Base-by-base conservation (phyloP, 140 eudicot genomes). In the Oenanthe javanica region DNA sequence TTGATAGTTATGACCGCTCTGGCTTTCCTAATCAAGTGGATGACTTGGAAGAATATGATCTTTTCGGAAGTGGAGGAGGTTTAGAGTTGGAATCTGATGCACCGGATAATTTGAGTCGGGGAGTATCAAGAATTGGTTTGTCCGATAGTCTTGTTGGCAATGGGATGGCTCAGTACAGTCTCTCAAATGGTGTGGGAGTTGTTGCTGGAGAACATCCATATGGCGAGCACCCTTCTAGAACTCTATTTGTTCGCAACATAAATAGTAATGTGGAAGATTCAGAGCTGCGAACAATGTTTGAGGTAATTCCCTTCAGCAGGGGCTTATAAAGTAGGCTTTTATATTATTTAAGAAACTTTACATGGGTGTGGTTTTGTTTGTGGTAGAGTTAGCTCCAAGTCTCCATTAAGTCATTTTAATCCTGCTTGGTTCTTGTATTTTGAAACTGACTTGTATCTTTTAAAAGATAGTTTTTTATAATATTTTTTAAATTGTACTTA, bases 201-300 rank as follows among this genome's bases (percentile, higher is more conserved):
- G 88, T 89, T 84, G 96, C 89, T 70, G 96, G 96, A 67, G 97
- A 92, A 57, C 97, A 90, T 81, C 97, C 97, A 0, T 86, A 86
- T 81, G 97, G 97, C 43, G 97, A 92, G 79, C 97, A 92, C 85
- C 97, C 97, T 83, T 92, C 97, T 13, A 84, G 96, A 77, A 92
- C 97, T 47, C 79, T 92, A 74, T 92, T 92, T 79, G 97, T 92
- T 50, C 89, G 97, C 42, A 92, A 92, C 75, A 90, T 92, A 31
- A 90, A 92, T 78, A 92, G 97, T 81, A 90, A 90, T 79, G 93
- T 90, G 43, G 97, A 92, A 84, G 97, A 92, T 84, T 87, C 97
- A 31, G 97, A 92, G 86, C 87, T 92, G 82, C 77, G 86, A 86
- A 64, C 85, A 54, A 83, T 92, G 78, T 92, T 92, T 84, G 96